Conservation (phyloP, 139 green algal genomes). For the Eudorina sp. region DNA sequence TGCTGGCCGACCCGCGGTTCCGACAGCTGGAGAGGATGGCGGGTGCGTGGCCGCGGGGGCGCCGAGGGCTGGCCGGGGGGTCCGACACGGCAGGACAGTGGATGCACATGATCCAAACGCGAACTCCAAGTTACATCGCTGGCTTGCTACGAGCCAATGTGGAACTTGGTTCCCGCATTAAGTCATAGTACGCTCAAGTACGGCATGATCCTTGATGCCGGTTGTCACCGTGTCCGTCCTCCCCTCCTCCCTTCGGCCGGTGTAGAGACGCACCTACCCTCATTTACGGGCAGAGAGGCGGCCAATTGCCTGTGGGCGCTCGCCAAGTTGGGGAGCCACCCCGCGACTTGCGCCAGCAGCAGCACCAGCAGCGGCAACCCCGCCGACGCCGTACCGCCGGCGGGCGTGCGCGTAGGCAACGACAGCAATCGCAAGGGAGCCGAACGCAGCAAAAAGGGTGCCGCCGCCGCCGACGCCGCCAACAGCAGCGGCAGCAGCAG, state of each 20-base stretch:
- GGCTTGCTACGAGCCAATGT: too few species aligned
- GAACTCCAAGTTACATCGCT: too few species aligned
- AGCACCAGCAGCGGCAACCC: neutral
- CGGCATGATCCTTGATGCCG: neutral
- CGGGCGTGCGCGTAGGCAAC: neutral
- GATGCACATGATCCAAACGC: too few species aligned
- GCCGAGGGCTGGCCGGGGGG: neutral
- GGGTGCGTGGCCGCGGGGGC: neutral
- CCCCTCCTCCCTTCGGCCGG: neutral
- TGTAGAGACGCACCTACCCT: neutral
- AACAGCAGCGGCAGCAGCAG: neutral
- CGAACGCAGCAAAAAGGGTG: too few species aligned
- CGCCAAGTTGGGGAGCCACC: slow-evolving; percentile 54
- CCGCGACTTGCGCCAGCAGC: neutral
- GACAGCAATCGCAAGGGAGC: neutral
- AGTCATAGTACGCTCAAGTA: too few species aligned
- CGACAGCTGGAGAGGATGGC: neutral
- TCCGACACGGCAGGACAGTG: too few species aligned
- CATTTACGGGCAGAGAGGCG: slow-evolving; percentile 62
- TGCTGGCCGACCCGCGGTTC: neutral
- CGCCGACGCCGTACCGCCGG: neutral
- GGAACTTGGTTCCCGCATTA: too few species aligned
- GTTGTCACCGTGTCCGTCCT: neutral
- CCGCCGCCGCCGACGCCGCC: too few species aligned
- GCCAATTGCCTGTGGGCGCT: slow-evolving; percentile 77